Evolutionary conservation across 257 asterid species (phyloP).

Genomic region (Phtheirospermum japonicum): DNA sequence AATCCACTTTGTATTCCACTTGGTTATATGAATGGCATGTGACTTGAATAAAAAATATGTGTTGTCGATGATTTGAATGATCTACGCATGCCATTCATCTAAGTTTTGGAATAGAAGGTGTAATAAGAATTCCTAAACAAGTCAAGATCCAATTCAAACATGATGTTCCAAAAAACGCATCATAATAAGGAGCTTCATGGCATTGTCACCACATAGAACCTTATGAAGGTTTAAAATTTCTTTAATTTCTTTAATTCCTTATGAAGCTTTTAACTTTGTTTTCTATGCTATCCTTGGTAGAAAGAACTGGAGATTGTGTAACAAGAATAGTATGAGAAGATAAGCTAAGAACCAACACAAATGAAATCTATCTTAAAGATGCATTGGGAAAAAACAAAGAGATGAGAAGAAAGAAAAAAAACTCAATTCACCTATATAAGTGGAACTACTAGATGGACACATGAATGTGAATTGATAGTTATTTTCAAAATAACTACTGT

Average conservation of each 20-base stretch:
- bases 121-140: too few species aligned
- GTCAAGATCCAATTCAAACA: not conserved
- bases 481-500: not conserved
- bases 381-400: too few species aligned
- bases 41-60: too few species aligned
- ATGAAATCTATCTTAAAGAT: not conserved
- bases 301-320: not conserved
- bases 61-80: too few species aligned
- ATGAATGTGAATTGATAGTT: not conserved
- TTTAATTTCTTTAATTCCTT: conserved; percentile 1
- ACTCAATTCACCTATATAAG: not conserved
- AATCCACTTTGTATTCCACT: too few species aligned
- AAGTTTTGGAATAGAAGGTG: too few species aligned
- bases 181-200: too few species aligned
- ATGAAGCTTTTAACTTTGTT: not conserved
- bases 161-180: too few species aligned
- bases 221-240: too few species aligned
- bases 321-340: not conserved
- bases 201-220: not conserved
- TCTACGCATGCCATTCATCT: too few species aligned
- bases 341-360: not conserved
- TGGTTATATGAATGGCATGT: too few species aligned
- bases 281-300: not conserved
- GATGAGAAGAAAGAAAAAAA: not conserved
- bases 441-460: not conserved